Evolutionary conservation across 257 asterid species (phyloP).

Genomic region (Fraxinus americana): DNA sequence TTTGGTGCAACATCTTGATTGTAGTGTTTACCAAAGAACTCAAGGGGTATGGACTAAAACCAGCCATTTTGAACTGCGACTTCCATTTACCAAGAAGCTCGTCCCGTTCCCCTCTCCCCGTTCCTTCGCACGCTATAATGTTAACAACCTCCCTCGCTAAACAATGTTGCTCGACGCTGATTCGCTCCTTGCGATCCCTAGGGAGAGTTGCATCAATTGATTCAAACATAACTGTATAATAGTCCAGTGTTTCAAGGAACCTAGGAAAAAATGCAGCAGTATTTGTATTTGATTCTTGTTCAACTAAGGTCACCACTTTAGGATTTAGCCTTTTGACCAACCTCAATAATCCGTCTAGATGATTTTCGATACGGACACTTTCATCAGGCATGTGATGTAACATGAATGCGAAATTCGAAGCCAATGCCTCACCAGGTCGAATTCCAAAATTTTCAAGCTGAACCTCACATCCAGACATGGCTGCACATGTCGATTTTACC

Average conservation of each 20-base stretch:
- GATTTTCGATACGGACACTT: conserved; percentile 75
- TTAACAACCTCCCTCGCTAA: conserved; percentile 81
- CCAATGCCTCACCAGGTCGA: conserved; percentile 62
- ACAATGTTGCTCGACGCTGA: conserved; percentile 82
- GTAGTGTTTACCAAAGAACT: conserved; percentile 71
- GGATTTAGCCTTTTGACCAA: conserved; percentile 68
- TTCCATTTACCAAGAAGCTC: conserved; percentile 81
- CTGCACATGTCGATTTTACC: no score
- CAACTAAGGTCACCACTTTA: conserved; percentile 85
- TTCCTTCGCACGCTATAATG: conserved; percentile 77
- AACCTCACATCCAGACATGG: conserved; percentile 45
- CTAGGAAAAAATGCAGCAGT: conserved; percentile 82
- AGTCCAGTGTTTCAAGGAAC: conserved; percentile 72
- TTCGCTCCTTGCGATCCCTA: conserved; percentile 63
- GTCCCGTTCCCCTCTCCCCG: conserved; percentile 74
- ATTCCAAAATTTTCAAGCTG: conserved; percentile 42
- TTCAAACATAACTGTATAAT: conserved; percentile 76
- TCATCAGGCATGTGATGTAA: conserved; percentile 82
- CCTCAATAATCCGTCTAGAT: conserved; percentile 66
- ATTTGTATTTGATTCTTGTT: conserved; percentile 82
- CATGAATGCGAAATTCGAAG: conserved; percentile 79
- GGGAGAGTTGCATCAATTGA: conserved; percentile 75
- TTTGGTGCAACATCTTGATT: conserved; percentile 54
- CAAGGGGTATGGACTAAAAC: conserved; percentile 69
- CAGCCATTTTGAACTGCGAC: conserved; percentile 76